Evolutionary conservation across 306 rosid genomes (phyloP), one percentile per base, ranked within the genome.

Genomic region (Cicer arietinum): DNA sequence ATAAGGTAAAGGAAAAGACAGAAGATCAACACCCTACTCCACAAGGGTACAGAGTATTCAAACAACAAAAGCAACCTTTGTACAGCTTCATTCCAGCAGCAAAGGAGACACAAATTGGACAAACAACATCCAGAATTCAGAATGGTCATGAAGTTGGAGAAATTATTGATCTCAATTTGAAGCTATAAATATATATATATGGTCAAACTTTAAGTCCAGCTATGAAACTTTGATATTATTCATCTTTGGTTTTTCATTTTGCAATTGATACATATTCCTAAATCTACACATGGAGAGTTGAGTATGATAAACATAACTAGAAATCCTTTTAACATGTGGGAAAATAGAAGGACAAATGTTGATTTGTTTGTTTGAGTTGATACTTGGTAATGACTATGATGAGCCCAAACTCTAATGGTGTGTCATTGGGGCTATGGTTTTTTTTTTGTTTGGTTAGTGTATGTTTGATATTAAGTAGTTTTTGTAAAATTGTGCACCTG

Each of bases 81-180:
- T 85, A 86, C 73, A 80, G 71, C 80, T 84, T 90, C 72, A 89
- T 88, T 56, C 87, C 83, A 42, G 83, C 78, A 48, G 77, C 86
- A 72, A 70, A 41, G 73, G 75, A 75, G 72, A 61, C 71, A 77
- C 82, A 84, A 75, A 68, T 7, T 64, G 85, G 81, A 54, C 73
- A 54, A 59, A 66, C 89, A 79, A 44, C 74, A 47, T 40, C 81
- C 45, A 77, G 45, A 47, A 44, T 54, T 62, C 80, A 75, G 88
- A 85, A 77, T 78, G 50, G 44, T 66, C 69, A 77, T 60, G 86
- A 74, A 37, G 83, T 57, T 51, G 81, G 73, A 79, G 91, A 82
- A 81, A 82, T 16, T 70, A 68, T 89, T 71, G 96, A 93, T 84
- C 95, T 93, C 53, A 88, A 83, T 79, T 84, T 93, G 86, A 93